Base-by-base conservation (phyloP, 176 grass and related monocot genomes). In the Triticum turgidum region DNA sequence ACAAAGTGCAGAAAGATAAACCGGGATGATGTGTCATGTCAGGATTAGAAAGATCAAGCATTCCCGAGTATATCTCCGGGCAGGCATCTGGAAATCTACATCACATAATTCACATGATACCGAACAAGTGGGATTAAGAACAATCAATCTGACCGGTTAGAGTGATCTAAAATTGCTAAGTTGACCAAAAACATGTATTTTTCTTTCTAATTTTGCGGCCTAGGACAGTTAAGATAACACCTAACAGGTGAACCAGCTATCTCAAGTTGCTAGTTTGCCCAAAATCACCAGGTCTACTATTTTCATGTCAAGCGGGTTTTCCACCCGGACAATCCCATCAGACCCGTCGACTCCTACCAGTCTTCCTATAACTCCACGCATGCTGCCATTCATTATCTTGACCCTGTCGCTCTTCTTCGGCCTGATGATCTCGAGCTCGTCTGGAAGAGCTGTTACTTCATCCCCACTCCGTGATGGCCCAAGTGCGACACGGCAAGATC, bases 201-300 rank as follows among this genome's bases (percentile, higher is more conserved):
- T 2, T 20, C 17, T 41, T 5, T 58, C 52, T 58, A 58, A 58
- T 58, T 58, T 0, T 8, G 52, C 18, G 17, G 52, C 52, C 52
- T 20, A 21, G 52, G 52, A 58, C 15, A 21, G 52, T 58, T 51
- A 44, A 52, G 73, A 76, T 76, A 51, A 47, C 6, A 20, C 52
- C 52, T 3, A 56, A 58, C 52, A 58, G 52, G 52, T 58, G 5
- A 80, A 80, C 34, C 27, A 63, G 29, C 32, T 34, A 56, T 30
- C 73, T 89, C 83, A 89, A 27, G 29, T 45, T 21, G 88, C 76
- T 47, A 91, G 33, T 78, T 98, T 98, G 69, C 91, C 95, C 32
- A 95, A 84, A 88, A 91, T 87, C 85, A 75, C 80, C 85, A 93
- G 86, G 59, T 95, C 95, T 58, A 97, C 83, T 69, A 98, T 95